Evolutionary conservation across 1,139 yeast genomes (phyloP).

Genomic region (Blastobotrys capitulatus): DNA sequence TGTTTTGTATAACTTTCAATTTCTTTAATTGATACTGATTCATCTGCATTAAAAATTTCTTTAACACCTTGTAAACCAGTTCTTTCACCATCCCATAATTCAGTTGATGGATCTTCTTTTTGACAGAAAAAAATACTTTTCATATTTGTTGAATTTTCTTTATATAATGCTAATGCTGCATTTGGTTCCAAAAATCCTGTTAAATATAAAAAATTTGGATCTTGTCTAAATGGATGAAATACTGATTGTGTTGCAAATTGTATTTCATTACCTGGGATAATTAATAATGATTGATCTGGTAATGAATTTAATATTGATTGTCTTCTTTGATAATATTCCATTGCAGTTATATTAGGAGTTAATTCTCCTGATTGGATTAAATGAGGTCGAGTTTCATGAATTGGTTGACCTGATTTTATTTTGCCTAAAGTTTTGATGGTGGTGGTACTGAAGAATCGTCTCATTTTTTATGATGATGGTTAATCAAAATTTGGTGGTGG

Average conservation of each 20-base stretch:
- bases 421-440: not conserved
- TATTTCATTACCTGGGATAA: slow-evolving; percentile 65
- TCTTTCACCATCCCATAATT: slow-evolving; percentile 92
- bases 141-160: slow-evolving; percentile 47
- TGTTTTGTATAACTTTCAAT: slow-evolving; percentile 19
- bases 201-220: slow-evolving; percentile 77
- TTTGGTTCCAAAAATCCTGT: slow-evolving; percentile 95
- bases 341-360: slow-evolving; percentile 82
- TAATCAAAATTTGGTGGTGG: too few relatives aligned
- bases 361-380: slow-evolving; percentile 67
- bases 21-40: slow-evolving; percentile 48
- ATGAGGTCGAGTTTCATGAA: slow-evolving; percentile 78
- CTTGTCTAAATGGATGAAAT: slow-evolving; percentile 86
- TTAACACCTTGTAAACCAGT: slow-evolving; percentile 80
- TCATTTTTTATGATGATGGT: too few relatives aligned
- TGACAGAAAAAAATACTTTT: slow-evolving; percentile 66
- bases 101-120: slow-evolving; percentile 68
- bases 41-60: slow-evolving; percentile 84
- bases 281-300: slow-evolving; percentile 63
- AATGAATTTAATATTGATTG: slow-evolving; percentile 48
- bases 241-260: slow-evolving; percentile 87
- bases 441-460: not conserved
- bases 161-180: slow-evolving; percentile 70
- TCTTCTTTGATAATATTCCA: slow-evolving; percentile 76
- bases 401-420: slow-evolving; percentile 70